Conservation (phyloP, 108 stramenopile species). For the Ochromonas danica region DNA sequence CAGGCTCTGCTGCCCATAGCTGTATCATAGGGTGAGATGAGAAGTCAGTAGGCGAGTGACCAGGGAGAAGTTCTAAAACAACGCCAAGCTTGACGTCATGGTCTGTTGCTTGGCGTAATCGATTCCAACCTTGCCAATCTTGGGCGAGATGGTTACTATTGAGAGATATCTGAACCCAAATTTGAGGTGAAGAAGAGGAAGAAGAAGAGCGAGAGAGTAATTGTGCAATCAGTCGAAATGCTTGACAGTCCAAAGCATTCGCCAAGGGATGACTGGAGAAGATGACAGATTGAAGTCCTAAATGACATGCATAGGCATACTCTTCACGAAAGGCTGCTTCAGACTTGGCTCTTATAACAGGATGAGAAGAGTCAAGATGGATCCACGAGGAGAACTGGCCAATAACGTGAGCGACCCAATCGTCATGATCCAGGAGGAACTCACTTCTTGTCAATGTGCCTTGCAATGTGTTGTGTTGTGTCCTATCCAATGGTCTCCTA, state of each 20-base stretch:
- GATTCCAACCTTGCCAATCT: background rate
- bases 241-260: background rate
- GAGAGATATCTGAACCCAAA: background rate
- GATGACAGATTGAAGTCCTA: conserved; percentile 82
- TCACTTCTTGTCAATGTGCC: no score
- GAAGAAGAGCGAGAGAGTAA: background rate
- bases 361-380: background rate
- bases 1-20: conserved; percentile 6
- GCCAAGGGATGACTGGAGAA: conserved; percentile 36
- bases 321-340: conserved; percentile 58
- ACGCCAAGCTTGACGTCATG: background rate
- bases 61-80: background rate
- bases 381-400: background rate
- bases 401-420: background rate
- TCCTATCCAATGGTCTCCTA: no score
- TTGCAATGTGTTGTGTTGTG: no score
- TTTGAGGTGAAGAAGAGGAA: background rate
- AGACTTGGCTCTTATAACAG: background rate
- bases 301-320: conserved; percentile 85
- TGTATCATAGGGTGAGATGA: background rate
- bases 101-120: background rate
- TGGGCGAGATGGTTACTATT: background rate
- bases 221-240: background rate
- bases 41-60: background rate
- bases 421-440: no score